These are phyloP conservation scores for Discostella stelligeroides DNA, from an alignment of 108 stramenopile genomes.

Conservation along the genomic window DNA sequence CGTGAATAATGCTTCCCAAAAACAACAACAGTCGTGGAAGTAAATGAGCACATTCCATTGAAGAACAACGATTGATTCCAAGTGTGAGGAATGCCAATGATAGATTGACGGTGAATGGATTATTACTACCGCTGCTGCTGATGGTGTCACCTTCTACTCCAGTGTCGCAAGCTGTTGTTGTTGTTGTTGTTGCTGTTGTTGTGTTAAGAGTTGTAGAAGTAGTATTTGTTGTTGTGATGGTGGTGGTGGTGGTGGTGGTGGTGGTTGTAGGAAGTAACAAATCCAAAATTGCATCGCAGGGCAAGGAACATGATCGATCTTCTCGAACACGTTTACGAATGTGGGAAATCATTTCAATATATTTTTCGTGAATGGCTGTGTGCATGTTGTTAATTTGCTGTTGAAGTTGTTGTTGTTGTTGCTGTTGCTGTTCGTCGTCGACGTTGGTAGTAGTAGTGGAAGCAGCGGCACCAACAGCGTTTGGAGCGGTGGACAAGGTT, in stretches of 20 bases:
- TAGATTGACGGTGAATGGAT: constrained; percentile 79
- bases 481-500: background rate
- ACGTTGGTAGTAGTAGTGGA: background rate
- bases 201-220: background rate
- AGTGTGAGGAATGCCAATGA: constrained; percentile 73
- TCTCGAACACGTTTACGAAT: constrained; percentile 79
- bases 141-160: no score
- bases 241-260: background rate
- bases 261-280: constrained; percentile 20
- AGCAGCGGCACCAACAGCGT: background rate
- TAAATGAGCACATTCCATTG: constrained; percentile 28
- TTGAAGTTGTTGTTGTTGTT: background rate
- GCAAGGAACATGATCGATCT: constrained; percentile 55
- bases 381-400: constrained; percentile 24
- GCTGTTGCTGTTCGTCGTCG: background rate
- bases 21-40: constrained; percentile 66
- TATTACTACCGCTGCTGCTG: constrained; percentile 15
- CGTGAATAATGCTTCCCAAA: constrained; percentile 28
- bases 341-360: constrained; percentile 78
- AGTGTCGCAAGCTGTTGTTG: constrained; percentile 6
- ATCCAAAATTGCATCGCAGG: constrained; percentile 60
- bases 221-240: background rate
- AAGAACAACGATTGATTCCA: constrained; percentile 62
- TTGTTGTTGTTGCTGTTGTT: background rate
- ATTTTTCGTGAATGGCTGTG: constrained; percentile 66